A percentile compares a stretch with the other conserved stretches of the same genome.
These are phyloP conservation scores for Penicillium bovifimosum DNA, from an alignment of 495 filamentous ascomycete genomes.

Conservation along the genomic window DNA sequence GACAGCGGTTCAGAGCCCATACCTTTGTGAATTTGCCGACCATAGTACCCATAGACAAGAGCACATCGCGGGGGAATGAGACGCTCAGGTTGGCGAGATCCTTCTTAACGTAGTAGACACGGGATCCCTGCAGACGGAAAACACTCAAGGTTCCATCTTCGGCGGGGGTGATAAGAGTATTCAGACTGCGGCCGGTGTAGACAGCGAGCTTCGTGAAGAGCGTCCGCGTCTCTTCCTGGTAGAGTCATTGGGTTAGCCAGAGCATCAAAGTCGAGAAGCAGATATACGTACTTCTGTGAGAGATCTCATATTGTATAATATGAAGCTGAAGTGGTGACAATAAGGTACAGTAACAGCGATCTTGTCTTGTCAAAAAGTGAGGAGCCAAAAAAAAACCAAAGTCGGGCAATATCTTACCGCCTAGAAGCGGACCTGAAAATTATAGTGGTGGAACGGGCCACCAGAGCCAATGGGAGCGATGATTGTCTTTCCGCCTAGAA, in stretches of 20 bases:
- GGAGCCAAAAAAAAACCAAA: neutral
- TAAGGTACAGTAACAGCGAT: neutral
- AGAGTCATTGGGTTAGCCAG: neutral
- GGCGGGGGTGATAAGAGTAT: constrained; percentile 35
- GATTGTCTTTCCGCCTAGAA: constrained; percentile 1
- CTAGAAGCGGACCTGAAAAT: constrained; percentile 3
- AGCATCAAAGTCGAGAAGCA: neutral
- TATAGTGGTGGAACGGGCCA: neutral
- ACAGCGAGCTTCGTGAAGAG: constrained; percentile 74
- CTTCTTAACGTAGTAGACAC: constrained; percentile 85
- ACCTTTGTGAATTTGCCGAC: constrained; percentile 46
- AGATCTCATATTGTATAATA: constrained; percentile 2
- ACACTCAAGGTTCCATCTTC: constrained; percentile 69
- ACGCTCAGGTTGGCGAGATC: constrained; percentile 88
- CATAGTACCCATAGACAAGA: constrained; percentile 82
- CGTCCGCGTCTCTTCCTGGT: constrained; percentile 2
- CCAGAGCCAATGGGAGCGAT: neutral
- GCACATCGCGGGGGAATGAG: constrained; percentile 66
- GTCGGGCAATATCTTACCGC: constrained; percentile 4
- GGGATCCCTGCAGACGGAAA: constrained; percentile 71
- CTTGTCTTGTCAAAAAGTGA: neutral
- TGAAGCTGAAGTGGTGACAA: neutral
- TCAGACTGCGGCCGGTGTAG: constrained; percentile 55
- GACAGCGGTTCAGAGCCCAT: neutral
- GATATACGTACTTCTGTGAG: neutral